phyloP scores from a whole-genome alignment of 1,139 yeast genomes.

The Citeromyces siamensis region DNA sequence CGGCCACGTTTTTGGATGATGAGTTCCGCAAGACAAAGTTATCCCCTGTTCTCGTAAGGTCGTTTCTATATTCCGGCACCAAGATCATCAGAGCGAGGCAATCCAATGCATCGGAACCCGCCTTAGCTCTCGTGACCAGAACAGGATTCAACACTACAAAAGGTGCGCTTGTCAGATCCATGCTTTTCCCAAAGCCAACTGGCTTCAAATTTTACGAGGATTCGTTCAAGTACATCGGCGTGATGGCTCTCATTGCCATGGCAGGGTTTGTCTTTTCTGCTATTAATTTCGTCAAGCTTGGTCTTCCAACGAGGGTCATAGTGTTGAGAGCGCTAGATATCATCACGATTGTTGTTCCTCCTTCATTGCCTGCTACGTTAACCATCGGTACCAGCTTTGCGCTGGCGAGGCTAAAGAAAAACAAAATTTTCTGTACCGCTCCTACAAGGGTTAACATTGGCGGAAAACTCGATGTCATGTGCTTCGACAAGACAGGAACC shows the following conservation, averaged over 20 bases:
- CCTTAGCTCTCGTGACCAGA: constrained; percentile 75
- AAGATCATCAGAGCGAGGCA: constrained; percentile 73
- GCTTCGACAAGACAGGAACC: constrained; percentile 97
- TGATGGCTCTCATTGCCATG: constrained; percentile 79
- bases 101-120: constrained; percentile 52
- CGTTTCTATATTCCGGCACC: constrained; percentile 81
- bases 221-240: constrained; percentile 91
- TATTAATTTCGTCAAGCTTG: constrained; percentile 66
- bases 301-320: constrained; percentile 57
- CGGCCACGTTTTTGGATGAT: constrained; percentile 38
- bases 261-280: constrained; percentile 81
- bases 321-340: constrained; percentile 84
- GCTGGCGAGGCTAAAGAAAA: constrained; percentile 54
- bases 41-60: constrained; percentile 57
- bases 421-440: constrained; percentile 74
- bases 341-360: constrained; percentile 95
- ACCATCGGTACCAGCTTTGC: constrained; percentile 97
- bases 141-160: constrained; percentile 95
- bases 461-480: constrained; percentile 80
- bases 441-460: constrained; percentile 93
- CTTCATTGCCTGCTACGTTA: constrained; percentile 94
- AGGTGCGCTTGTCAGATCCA: constrained; percentile 89
- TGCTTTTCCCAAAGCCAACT: constrained; percentile 91
- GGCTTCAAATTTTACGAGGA: constrained; percentile 91
- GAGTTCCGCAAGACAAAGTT: constrained; percentile 42